Evolutionary conservation across 768 basidiomycete genomes (phyloP).

Genomic region (Amanita exitialis): DNA sequence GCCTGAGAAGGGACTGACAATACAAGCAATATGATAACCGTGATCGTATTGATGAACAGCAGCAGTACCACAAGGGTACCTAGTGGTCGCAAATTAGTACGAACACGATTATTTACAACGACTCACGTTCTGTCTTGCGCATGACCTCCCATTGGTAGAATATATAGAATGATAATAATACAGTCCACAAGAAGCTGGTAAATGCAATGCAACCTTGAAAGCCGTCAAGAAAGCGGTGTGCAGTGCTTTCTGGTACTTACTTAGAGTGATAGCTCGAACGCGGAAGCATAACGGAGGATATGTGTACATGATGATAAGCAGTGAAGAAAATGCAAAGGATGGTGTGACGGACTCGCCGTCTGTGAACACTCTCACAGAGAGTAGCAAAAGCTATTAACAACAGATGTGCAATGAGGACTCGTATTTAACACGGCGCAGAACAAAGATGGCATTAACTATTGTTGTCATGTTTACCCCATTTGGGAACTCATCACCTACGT

Average conservation of each 20-base stretch:
- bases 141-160: conserved; percentile 37
- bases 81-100: conserved; percentile 11
- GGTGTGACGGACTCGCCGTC: conserved; percentile 3
- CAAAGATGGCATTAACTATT: not conserved
- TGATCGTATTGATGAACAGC: conserved; percentile 28
- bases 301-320: not conserved
- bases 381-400: not conserved
- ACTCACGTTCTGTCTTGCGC: conserved; percentile 32
- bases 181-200: conserved; percentile 37
- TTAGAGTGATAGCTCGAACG: not conserved
- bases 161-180: conserved; percentile 33
- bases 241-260: not conserved
- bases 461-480: not conserved
- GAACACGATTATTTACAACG: not conserved
- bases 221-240: not conserved
- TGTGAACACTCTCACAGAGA: conserved; percentile 3
- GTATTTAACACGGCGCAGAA: not conserved
- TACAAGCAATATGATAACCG: conserved; percentile 29
- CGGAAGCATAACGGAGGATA: conserved; percentile 2
- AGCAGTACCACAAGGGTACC: conserved; percentile 37
- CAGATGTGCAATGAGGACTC: not conserved
- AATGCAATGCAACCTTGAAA: conserved; percentile 30
- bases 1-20: conserved; percentile 22
- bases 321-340: not conserved
- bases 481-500: conserved; percentile 6